These are phyloP conservation scores for Rubus idaeus DNA, from an alignment of 306 rosid genomes.

Conservation along the genomic window DNA sequence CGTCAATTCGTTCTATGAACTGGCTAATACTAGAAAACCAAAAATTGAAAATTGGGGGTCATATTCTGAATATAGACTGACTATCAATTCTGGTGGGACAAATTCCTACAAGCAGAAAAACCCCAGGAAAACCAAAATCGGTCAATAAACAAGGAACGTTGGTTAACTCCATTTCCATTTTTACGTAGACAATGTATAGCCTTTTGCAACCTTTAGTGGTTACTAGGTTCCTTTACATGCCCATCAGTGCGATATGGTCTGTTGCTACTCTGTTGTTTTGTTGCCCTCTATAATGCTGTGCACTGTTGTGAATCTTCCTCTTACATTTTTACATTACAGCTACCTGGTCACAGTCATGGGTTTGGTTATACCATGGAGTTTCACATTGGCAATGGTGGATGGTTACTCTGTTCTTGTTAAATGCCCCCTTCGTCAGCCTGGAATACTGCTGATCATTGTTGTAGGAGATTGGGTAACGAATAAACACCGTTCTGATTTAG, in stretches of 20 bases:
- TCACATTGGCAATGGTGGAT: constrained; percentile 83
- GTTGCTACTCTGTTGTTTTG: too few relatives aligned
- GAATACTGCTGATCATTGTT: constrained; percentile 57
- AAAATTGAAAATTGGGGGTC: neutral
- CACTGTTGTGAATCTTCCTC: constrained; percentile 6
- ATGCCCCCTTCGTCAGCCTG: constrained; percentile 73
- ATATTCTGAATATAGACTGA: neutral
- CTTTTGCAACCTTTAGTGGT: neutral
- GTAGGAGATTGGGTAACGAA: constrained; percentile 71
- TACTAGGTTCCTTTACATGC: neutral
- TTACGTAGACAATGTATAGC: neutral
- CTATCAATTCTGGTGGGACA: neutral
- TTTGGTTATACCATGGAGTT: constrained; percentile 89
- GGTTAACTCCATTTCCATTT: neutral
- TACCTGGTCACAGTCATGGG: constrained; percentile 86
- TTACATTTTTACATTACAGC: constrained; percentile 35
- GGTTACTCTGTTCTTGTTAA: constrained; percentile 70
- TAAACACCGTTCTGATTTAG: constrained; percentile 25
- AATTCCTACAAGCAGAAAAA: neutral
- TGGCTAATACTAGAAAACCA: neutral
- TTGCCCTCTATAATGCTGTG: neutral
- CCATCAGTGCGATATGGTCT: neutral
- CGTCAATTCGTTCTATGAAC: neutral
- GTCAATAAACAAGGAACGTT: neutral
- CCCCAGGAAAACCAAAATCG: neutral